Evolutionary conservation across 805 yeast genomes (phyloP), one percentile per base, ranked within the genome.

Genomic region (Yarrowia sp.): DNA sequence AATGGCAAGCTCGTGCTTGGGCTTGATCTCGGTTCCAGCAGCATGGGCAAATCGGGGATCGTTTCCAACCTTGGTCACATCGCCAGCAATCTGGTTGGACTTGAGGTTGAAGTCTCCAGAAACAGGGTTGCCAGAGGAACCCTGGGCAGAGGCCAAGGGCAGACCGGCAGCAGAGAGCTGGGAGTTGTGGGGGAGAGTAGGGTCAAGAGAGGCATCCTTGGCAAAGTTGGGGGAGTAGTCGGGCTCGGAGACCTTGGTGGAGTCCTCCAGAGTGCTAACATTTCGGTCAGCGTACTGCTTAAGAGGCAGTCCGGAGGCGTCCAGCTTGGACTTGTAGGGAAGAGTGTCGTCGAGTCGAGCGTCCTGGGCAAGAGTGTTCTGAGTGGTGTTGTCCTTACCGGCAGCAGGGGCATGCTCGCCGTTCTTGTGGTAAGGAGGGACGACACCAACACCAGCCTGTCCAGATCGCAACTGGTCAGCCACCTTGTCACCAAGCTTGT

Each of bases 71-170:
- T 33, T 33, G 30, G 41, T 33, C 16, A 9, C n/a, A 16, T 51
- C 58, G 9, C 17, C 56, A 1, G 40, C 40, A 32, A 49, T 49
- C 40, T 49, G 40, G 40, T 16, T 22, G 6, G 56, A 12, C 56
- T 32, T 49, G 22, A 51, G 58, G 32, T 33, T 51, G 58, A 51
- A 51, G 26, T 33, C 41, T 1, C 58, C 58, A 8, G 59, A 52
- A 6, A 36, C 44, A 6, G 58, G 30, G 28, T 41, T 12, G 26
- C 4, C 41, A 19, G 41, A 8, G 12, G 36, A 9, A 1, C 41
- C 41, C 4, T 11, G 22, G 16, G 22, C 17, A 22, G 28, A 22
- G 22, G 28, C 11, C n/a, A 44, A 33, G 17, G 54, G 54, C 1
- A 48, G 36, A 8, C 54, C 54, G 12, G 54, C 24, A 30, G 54